Evolutionary conservation across 345 rosid genomes (phyloP).

Genomic region (Rhizophora apiculata): DNA sequence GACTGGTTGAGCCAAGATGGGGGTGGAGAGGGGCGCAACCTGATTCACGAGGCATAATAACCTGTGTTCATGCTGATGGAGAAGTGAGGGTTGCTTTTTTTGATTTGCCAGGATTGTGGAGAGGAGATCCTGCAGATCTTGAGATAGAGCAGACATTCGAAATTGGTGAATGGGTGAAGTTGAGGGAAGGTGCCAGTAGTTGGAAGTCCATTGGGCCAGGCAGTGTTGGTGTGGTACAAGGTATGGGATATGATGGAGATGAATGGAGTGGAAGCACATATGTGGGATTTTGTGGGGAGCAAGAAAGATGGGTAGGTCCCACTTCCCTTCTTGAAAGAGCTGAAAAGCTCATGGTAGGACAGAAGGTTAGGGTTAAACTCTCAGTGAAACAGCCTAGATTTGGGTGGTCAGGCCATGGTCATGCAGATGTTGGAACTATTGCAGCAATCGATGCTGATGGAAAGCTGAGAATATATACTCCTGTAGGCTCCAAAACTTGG

Average conservation of each 20-base stretch:
- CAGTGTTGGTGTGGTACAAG: conserved; percentile 81
- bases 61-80: conserved; percentile 90
- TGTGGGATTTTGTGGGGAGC: conserved; percentile 88
- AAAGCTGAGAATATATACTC: conserved; percentile 85
- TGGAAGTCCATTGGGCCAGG: conserved; percentile 89
- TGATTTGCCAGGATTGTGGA: conserved; percentile 83
- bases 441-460: conserved; percentile 93
- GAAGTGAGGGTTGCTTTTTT: conserved; percentile 84
- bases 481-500: conserved; percentile 90
- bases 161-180: conserved; percentile 93
- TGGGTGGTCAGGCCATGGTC: conserved; percentile 94
- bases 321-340: conserved; percentile 67
- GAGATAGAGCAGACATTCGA: conserved; percentile 70
- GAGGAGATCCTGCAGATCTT: conserved; percentile 88
- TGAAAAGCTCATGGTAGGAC: conserved; percentile 57
- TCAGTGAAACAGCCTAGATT: conserved; percentile 89
- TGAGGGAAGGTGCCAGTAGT: conserved; percentile 47
- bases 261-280: conserved; percentile 77
- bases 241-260: conserved; percentile 73
- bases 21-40: conserved; percentile 92
- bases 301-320: conserved; percentile 86
- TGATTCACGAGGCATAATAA: conserved; percentile 71
- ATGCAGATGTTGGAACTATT: conserved; percentile 71
- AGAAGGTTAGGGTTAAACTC: conserved; percentile 67
- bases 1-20: conserved; percentile 88